A percentile compares a stretch with the other conserved stretches of the same genome.
phyloP scores from a whole-genome alignment of 768 basidiomycete species.

The Hygrophoropsis aurantiaca region DNA sequence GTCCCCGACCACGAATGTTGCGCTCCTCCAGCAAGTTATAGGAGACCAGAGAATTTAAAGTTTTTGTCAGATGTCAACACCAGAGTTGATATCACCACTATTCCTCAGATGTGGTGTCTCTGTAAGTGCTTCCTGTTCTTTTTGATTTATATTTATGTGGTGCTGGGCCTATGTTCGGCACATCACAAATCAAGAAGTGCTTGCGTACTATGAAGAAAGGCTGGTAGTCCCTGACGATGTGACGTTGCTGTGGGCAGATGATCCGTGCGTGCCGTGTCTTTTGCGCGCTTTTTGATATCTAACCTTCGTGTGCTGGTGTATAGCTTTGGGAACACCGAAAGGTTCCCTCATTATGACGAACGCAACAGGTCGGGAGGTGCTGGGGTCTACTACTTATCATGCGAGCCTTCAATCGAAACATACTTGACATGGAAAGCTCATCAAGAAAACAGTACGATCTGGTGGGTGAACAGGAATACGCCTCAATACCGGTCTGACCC shows the following conservation, averaged over 20 bases:
- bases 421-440: not conserved
- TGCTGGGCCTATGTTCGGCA: no score
- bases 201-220: slow-evolving; percentile 65
- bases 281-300: no score
- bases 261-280: slow-evolving; percentile 46
- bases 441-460: slow-evolving; percentile 10
- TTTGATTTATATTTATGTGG: no score
- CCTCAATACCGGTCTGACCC: no score
- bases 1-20: slow-evolving; percentile 48
- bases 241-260: slow-evolving; percentile 70
- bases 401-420: slow-evolving; percentile 28
- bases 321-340: slow-evolving; percentile 71
- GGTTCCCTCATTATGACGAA: slow-evolving; percentile 53
- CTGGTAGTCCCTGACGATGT: slow-evolving; percentile 63
- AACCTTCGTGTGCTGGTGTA: not conserved
- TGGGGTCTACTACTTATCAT: slow-evolving; percentile 72
- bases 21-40: slow-evolving; percentile 55
- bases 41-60: slow-evolving; percentile 57
- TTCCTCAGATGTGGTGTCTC: slow-evolving; percentile 69
- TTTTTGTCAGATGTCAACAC: slow-evolving; percentile 56
- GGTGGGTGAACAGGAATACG: slow-evolving; percentile 1
- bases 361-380: slow-evolving; percentile 65
- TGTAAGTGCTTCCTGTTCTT: no score
- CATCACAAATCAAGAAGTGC: slow-evolving; percentile 53
- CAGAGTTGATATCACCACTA: slow-evolving; percentile 41